Base-by-base conservation (phyloP, 164 flowering plant genomes). In the Paratinospora sagittata region DNA sequence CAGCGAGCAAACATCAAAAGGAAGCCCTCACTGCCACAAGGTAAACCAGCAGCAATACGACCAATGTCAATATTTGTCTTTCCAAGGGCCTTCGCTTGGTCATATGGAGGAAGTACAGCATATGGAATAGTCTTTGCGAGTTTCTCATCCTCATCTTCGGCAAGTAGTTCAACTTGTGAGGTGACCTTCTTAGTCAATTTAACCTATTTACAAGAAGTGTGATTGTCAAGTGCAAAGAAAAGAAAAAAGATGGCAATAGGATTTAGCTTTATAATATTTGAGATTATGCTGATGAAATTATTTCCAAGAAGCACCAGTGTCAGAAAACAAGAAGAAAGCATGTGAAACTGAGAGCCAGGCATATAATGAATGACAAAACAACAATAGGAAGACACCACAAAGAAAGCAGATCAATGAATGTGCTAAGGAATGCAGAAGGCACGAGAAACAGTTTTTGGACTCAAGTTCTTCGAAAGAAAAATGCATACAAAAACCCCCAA, bases 1-100 rank as follows among this genome's bases (percentile, higher is more conserved):
- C 99, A 96, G 62, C 99, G 95, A 77, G 99, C 98, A 85, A 77
- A 96, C 99, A 96, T 96, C 78, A 96, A 83, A 73, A 96, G 96
- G 75, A 93, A 96, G 41, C 99, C 99, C 80, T 96, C 99, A 79
- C 96, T 90, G 41, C 99, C 99, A 84, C 99, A 96, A 33, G 99
- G 99, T 70, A 96, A 86, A 70, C 99, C 99, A 74, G 99, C 97
- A 80, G 96, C 97, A 77, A 96, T 93, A 37, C 98, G 90, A 74
- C 81, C 97, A 70, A 89, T 88, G 82, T 96, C 98, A 75, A 96
- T 96, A 69, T 84, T 91, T 45, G 89, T 91, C 82, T 93, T 96
- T 62, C 99, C 99, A 68, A 96, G 93, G 67, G 99, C 99, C 80
- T 82, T 96, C 70, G 97, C 99, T 87, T 96, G 98, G 77, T 93